Conservation (phyloP, 768 basidiomycete genomes). For the Glaciozyma antarctica region DNA sequence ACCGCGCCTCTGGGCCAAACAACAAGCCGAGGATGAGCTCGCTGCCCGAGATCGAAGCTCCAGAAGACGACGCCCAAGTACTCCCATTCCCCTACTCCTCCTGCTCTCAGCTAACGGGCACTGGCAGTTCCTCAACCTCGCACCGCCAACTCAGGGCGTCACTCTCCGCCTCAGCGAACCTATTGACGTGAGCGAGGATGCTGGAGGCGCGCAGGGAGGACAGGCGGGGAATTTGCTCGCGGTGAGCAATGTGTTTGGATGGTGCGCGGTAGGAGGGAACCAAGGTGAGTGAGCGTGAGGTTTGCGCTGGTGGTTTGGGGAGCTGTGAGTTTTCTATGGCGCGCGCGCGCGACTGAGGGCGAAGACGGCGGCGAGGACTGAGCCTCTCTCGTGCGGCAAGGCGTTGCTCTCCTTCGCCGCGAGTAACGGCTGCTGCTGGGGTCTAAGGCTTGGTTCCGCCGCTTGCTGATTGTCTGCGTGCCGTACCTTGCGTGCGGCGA, state of each 20-base stretch:
- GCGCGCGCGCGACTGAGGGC: neutral
- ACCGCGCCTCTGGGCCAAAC: too few relatives aligned
- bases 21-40: too few relatives aligned
- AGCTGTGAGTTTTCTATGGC: neutral
- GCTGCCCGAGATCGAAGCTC: conserved; percentile 12
- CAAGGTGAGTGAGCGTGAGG: conserved; percentile 1
- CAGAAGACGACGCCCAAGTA: conserved; percentile 21
- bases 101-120: too few relatives aligned
- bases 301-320: neutral
- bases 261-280: conserved; percentile 8
- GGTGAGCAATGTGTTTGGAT: conserved; percentile 26
- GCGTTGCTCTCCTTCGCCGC: too few relatives aligned
- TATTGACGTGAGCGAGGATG: neutral
- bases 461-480: too few relatives aligned
- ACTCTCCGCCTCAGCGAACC: conserved; percentile 1
- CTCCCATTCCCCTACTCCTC: neutral
- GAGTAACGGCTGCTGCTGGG: too few relatives aligned
- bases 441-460: too few relatives aligned
- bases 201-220: neutral
- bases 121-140: conserved; percentile 23
- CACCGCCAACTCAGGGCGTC: conserved; percentile 18
- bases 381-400: too few relatives aligned
- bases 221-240: conserved; percentile 21
- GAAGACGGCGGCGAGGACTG: neutral
- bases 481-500: too few relatives aligned